These are phyloP conservation scores for Hysterium pulicare DNA, from an alignment of 2,329 filamentous ascomycete species.

Conservation along the genomic window DNA sequence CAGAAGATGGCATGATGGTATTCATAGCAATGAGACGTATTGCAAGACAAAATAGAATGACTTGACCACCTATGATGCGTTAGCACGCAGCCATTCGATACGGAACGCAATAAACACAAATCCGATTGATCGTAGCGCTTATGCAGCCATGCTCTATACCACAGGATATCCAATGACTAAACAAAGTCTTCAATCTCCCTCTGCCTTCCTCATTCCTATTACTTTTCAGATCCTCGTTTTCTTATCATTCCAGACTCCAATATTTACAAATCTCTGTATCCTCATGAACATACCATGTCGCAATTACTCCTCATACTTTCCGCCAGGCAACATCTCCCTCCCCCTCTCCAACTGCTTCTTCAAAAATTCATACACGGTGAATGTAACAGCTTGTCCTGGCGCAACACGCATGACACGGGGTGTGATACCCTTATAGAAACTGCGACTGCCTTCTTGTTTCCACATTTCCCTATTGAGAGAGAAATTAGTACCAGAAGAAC, in stretches of 20 bases:
- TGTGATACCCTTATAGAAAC: constrained; percentile 99
- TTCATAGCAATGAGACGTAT: background rate
- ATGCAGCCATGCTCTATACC: too few species aligned
- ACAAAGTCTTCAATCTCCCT: too few species aligned
- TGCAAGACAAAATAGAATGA: background rate
- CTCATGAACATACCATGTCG: too few species aligned
- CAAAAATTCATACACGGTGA: constrained; percentile 55
- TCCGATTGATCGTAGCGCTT: too few species aligned
- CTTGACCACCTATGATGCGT: too few species aligned
- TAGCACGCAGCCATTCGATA: too few species aligned
- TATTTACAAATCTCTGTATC: too few species aligned
- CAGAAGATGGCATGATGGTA: background rate
- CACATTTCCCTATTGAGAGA: constrained; percentile 42
- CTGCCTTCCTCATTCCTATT: too few species aligned
- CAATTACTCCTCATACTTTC: constrained; percentile 50
- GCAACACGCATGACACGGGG: constrained; percentile 96
- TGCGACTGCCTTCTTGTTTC: constrained; percentile 86
- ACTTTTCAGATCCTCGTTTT: too few species aligned
- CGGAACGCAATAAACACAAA: too few species aligned
- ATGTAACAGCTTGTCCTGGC: constrained; percentile 82
- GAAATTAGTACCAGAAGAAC: constrained; percentile 11
- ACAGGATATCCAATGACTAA: too few species aligned
- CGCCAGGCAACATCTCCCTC: constrained; percentile 45
- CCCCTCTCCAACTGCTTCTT: constrained; percentile 49
- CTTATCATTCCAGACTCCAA: too few species aligned